These are phyloP conservation scores for Closterium sp. DNA, from an alignment of 139 green algal genomes.

Conservation along the genomic window DNA sequence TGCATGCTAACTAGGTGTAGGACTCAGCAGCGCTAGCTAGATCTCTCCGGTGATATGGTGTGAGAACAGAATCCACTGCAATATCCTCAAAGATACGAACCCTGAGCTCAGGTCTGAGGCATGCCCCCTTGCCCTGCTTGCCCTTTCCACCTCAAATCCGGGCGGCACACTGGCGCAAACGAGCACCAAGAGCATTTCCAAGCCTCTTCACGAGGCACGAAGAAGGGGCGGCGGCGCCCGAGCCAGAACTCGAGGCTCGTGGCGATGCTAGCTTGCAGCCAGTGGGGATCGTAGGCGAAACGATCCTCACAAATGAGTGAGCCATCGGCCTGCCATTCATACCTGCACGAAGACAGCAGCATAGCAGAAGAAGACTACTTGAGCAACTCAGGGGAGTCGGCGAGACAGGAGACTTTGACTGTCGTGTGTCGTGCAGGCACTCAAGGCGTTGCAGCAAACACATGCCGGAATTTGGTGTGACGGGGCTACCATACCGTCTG, in stretches of 20 bases:
- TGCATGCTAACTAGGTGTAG: too few species aligned
- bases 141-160: background rate
- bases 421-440: too few species aligned
- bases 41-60: too few species aligned
- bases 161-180: background rate
- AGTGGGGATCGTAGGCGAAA: conserved; percentile 17
- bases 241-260: conserved; percentile 16
- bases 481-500: too few species aligned
- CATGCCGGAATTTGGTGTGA: too few species aligned
- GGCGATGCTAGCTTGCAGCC: background rate
- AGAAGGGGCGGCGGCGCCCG: background rate
- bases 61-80: too few species aligned
- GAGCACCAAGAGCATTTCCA: conserved; percentile 35
- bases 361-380: too few species aligned
- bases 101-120: background rate
- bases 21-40: too few species aligned
- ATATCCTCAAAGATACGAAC: background rate
- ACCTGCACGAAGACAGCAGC: background rate
- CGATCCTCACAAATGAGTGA: conserved; percentile 11
- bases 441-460: too few species aligned
- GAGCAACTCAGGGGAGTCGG: too few species aligned
- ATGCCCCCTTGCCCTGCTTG: background rate
- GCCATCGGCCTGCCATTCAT: conserved; percentile 26
- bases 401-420: too few species aligned
- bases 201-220: conserved; percentile 9